These are phyloP conservation scores for Monilinia fructigena DNA, from an alignment of 2,329 filamentous ascomycete species.

Conservation along the genomic window DNA sequence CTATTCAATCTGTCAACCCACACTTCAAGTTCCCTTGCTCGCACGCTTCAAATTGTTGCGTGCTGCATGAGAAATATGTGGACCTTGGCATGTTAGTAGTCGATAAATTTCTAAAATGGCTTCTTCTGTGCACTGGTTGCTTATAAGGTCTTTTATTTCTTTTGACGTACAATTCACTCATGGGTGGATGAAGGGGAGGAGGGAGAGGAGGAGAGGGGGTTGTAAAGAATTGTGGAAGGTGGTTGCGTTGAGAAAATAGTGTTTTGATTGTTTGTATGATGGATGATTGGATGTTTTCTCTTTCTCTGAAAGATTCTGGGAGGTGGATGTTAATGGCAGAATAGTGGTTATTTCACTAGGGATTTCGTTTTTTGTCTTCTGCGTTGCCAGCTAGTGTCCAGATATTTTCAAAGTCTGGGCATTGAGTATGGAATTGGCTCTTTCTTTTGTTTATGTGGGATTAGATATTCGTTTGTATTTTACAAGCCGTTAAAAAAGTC, in stretches of 20 bases:
- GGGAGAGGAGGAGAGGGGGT: no score
- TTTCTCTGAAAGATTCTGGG: not conserved
- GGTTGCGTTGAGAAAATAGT: not conserved
- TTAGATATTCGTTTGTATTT: slow-evolving; percentile 40
- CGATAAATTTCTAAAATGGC: not conserved
- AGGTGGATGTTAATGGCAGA: not conserved
- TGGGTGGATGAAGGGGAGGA: not conserved
- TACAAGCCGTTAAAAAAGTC: not conserved
- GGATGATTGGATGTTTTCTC: not conserved
- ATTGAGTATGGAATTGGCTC: not conserved
- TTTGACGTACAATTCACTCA: not conserved
- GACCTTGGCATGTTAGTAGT: not conserved
- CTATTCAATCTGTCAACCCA: not conserved
- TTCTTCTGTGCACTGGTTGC: not conserved
- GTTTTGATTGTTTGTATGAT: not conserved
- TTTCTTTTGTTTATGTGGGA: not conserved
- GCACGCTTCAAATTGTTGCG: not conserved
- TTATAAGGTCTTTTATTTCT: not conserved
- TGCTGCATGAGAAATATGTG: not conserved
- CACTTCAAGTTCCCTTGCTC: not conserved
- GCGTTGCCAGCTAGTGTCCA: not conserved
- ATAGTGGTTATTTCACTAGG: not conserved
- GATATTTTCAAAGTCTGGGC: not conserved
- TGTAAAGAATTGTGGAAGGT: not conserved
- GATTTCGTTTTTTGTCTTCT: not conserved